Percentiles rank a stretch among this genome's conserved stretches.
These are phyloP conservation scores for Gossypium aridum DNA, from an alignment of 441 rosid genomes.

Conservation along the genomic window DNA sequence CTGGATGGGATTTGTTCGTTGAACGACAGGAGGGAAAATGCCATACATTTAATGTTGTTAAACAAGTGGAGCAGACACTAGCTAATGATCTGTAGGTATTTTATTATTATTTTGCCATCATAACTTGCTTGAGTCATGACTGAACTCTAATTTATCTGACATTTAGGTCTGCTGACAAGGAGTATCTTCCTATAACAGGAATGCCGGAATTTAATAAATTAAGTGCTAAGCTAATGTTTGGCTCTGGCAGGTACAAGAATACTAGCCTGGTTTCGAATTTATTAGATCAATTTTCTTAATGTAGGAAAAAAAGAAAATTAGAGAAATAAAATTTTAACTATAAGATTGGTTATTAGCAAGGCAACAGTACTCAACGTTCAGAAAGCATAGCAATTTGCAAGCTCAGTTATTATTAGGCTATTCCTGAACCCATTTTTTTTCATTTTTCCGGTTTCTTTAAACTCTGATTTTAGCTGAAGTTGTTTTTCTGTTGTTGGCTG, in stretches of 20 bases:
- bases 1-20: conserved; percentile 2
- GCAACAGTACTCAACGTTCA: not conserved
- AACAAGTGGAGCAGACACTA: conserved; percentile 10
- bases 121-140: not conserved
- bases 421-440: not conserved
- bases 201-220: conserved; percentile 13
- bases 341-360: not conserved
- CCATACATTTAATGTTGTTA: conserved; percentile 8
- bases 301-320: not conserved
- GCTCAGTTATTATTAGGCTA: not conserved
- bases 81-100: conserved; percentile 8
- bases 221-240: conserved; percentile 11
- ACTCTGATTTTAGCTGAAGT: not conserved
- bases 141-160: not conserved
- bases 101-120: not conserved
- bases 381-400: not conserved
- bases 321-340: not conserved
- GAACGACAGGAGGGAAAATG: conserved; percentile 14
- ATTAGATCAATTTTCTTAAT: not conserved
- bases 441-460: not conserved
- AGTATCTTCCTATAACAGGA: conserved; percentile 19
- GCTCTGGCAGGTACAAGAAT: conserved; percentile 11
- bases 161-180: conserved; percentile 11
- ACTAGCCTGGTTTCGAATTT: not conserved
- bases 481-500: conserved; percentile 1